phyloP scores from a whole-genome alignment of 208 protist species.

The Trypanosoma cruzi region DNA sequence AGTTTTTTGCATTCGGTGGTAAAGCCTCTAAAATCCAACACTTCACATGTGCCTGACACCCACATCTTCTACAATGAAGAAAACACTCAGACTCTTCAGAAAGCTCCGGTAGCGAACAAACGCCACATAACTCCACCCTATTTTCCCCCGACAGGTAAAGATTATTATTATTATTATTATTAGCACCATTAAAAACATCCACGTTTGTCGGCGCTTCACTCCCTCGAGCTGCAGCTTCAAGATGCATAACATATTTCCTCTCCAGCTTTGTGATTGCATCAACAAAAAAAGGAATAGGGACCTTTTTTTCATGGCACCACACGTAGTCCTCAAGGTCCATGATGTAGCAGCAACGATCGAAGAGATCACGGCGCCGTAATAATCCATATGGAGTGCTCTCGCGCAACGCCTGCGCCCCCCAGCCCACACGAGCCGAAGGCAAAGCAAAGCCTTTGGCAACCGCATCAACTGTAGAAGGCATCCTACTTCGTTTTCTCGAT shows the following conservation, averaged over 20 bases:
- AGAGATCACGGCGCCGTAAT: slow-evolving; percentile 40
- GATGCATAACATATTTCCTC: slow-evolving; percentile 55
- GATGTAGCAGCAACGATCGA: slow-evolving; percentile 53
- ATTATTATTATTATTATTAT: slow-evolving; percentile 15
- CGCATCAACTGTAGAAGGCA: neutral
- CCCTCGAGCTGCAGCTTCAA: slow-evolving; percentile 32
- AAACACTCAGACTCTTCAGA: slow-evolving; percentile 13
- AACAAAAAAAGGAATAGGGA: slow-evolving; percentile 40
- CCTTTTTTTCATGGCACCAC: slow-evolving; percentile 47
- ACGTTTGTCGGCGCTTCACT: neutral
- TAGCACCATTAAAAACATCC: neutral
- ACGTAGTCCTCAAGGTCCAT: slow-evolving; percentile 72
- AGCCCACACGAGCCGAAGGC: slow-evolving; percentile 28
- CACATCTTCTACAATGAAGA: slow-evolving; percentile 54
- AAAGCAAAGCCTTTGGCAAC: neutral
- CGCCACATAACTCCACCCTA: slow-evolving; percentile 10
- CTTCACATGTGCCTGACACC: slow-evolving; percentile 46
- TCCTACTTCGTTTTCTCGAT: neutral
- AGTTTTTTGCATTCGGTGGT: slow-evolving; percentile 38
- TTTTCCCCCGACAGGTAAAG: neutral
- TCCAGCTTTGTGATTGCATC: slow-evolving; percentile 64
- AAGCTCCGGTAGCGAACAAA: slow-evolving; percentile 18
- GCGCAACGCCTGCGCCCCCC: slow-evolving; percentile 30
- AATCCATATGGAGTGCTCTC: slow-evolving; percentile 52
- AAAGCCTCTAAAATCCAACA: slow-evolving; percentile 63